Evolutionary conservation across 1,284 basidiomycete species (phyloP).

Genomic region (Trametes hirsuta): DNA sequence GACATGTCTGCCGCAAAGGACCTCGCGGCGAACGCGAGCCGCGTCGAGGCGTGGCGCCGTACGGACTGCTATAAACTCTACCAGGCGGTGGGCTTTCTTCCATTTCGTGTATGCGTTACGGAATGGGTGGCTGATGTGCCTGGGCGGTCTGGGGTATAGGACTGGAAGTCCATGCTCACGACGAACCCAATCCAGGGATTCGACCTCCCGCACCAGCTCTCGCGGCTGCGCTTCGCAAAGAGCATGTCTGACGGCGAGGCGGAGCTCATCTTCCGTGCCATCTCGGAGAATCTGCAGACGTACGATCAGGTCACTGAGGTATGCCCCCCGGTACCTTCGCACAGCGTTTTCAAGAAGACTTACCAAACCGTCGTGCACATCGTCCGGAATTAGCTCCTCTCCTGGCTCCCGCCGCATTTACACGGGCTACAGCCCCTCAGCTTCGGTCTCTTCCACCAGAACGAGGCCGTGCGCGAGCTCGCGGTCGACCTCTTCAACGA

Average conservation of each 20-base stretch:
- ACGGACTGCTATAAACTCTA: slow-evolving; percentile 70
- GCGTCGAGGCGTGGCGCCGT: slow-evolving; percentile 82
- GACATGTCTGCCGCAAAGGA: slow-evolving; percentile 62
- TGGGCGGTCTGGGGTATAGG: slow-evolving; percentile 40
- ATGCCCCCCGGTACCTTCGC: slow-evolving; percentile 26
- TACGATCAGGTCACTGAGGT: slow-evolving; percentile 94
- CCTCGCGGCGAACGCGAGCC: slow-evolving; percentile 64
- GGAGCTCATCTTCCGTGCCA: slow-evolving; percentile 73
- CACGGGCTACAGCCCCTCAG: slow-evolving; percentile 87
- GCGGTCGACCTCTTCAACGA: slow-evolving; percentile 86
- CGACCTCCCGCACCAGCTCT: slow-evolving; percentile 76
- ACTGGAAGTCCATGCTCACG: slow-evolving; percentile 51
- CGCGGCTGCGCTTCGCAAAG: slow-evolving; percentile 64
- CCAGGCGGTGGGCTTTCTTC: slow-evolving; percentile 49
- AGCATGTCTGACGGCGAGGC: slow-evolving; percentile 67
- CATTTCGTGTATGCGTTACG: too few relatives aligned
- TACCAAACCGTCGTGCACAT: neutral
- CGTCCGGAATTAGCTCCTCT: slow-evolving; percentile 64
- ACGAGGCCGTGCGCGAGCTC: slow-evolving; percentile 71
- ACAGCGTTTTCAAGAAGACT: neutral
- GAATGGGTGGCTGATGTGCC: too few relatives aligned
- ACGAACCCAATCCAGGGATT: slow-evolving; percentile 60
- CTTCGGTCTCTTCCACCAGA: slow-evolving; percentile 90
- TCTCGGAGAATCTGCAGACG: slow-evolving; percentile 69
- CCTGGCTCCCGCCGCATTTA: slow-evolving; percentile 74